A percentile compares a stretch with the other conserved stretches of the same genome.
These are phyloP conservation scores for Hyaloperonospora arabidopsidis DNA, from an alignment of 352 stramenopile species.

Conservation along the genomic window DNA sequence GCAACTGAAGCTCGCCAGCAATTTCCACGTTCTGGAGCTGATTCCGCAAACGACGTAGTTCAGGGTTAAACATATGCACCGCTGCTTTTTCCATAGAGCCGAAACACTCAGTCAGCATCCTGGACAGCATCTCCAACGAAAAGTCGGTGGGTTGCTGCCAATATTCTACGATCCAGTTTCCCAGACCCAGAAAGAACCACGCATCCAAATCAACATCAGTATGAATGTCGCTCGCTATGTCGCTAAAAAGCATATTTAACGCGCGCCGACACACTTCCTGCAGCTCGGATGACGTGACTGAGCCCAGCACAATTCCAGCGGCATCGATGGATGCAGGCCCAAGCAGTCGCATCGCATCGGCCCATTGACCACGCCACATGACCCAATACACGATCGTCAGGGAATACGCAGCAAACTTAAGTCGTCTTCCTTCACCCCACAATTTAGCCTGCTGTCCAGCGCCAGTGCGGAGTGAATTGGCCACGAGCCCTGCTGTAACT, in stretches of 20 bases:
- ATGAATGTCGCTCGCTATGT: conserved; percentile 46
- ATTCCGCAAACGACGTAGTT: conserved; percentile 39
- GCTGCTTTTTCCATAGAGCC: conserved; percentile 44
- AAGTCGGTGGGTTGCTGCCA: conserved; percentile 78
- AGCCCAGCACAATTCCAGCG: conserved; percentile 50
- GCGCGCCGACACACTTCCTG: conserved; percentile 36
- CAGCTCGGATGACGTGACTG: conserved; percentile 34
- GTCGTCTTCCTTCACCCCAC: conserved; percentile 56
- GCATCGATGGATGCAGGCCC: conserved; percentile 59
- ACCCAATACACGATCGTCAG: conserved; percentile 55
- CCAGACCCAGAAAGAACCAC: conserved; percentile 61
- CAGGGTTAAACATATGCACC: conserved; percentile 42
- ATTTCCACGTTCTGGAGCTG: conserved; percentile 40
- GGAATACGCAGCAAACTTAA: conserved; percentile 60
- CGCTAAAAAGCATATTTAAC: conserved; percentile 40
- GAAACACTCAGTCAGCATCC: conserved; percentile 53
- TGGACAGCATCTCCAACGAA: conserved; percentile 57
- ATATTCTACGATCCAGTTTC: conserved; percentile 68
- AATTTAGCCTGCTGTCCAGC: conserved; percentile 30
- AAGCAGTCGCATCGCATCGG: conserved; percentile 41
- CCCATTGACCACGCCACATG: conserved; percentile 40
- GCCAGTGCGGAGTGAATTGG: conserved; percentile 23
- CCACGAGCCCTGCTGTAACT: conserved; percentile 31
- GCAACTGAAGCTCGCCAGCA: conserved; percentile 40
- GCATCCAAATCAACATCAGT: conserved; percentile 57